Evolutionary conservation across 2,329 filamentous ascomycete genomes (phyloP).

Genomic region (Diaporthe vexans): DNA sequence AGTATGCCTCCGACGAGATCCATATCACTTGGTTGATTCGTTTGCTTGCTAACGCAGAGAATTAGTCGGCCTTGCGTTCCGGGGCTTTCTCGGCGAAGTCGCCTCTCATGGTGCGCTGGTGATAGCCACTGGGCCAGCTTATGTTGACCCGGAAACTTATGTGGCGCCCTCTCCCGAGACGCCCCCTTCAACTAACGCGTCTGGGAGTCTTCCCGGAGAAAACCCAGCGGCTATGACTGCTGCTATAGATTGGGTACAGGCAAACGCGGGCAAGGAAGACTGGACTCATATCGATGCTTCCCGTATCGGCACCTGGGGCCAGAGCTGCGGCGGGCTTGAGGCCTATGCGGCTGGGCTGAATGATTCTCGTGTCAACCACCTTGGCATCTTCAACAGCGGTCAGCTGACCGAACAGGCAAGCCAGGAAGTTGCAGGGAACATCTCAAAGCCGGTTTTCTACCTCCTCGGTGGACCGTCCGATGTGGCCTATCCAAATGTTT

Average conservation of each 20-base stretch:
- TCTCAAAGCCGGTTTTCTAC: background rate
- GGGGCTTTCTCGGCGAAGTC: background rate
- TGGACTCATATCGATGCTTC: background rate
- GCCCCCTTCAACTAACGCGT: background rate
- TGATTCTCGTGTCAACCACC: background rate
- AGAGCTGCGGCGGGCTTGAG: conserved; percentile 1
- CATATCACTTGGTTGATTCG: background rate
- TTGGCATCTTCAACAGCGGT: background rate
- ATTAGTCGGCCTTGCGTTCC: background rate
- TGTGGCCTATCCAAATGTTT: background rate
- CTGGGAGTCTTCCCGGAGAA: background rate
- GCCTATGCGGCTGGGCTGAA: background rate
- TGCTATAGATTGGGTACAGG: background rate
- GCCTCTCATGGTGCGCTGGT: background rate
- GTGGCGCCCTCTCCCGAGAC: background rate
- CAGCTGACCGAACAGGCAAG: background rate
- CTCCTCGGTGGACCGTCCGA: background rate
- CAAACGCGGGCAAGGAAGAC: background rate
- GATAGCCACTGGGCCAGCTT: background rate
- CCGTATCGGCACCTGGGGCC: background rate
- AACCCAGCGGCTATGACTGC: background rate
- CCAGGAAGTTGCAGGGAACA: background rate
- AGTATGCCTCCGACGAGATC: background rate
- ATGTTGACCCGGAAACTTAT: conserved; percentile 1
- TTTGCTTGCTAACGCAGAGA: background rate